A percentile compares a stretch with the other conserved stretches of the same genome.
Conservation (phyloP, 306 rosid genomes). For the Quercus rubra region DNA sequence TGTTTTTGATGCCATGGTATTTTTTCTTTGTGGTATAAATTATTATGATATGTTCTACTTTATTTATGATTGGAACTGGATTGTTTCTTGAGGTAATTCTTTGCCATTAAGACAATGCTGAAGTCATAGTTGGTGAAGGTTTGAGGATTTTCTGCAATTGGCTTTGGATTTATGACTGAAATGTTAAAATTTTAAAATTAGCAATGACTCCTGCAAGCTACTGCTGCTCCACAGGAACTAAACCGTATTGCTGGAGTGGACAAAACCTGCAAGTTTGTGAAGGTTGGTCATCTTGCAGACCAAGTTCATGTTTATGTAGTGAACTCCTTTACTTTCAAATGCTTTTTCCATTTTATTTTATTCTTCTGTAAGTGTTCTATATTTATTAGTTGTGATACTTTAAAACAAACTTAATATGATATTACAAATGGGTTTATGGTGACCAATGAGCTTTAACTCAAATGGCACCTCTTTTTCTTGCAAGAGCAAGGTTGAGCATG, state of each 20-base stretch:
- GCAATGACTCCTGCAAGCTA: constrained; percentile 8
- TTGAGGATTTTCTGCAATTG: background rate
- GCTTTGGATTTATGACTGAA: background rate
- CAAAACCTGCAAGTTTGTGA: constrained; percentile 69
- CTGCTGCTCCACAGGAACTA: constrained; percentile 49
- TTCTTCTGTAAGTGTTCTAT: background rate
- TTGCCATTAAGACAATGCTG: background rate
- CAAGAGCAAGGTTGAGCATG: no score
- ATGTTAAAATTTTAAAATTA: background rate
- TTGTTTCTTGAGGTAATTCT: background rate
- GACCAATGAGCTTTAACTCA: no score
- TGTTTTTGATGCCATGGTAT: background rate
- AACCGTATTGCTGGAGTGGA: constrained; percentile 59
- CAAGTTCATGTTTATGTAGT: constrained; percentile 3
- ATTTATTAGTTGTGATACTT: no score
- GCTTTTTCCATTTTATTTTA: background rate
- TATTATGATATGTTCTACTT: background rate
- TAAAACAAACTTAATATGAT: no score
- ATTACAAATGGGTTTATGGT: background rate
- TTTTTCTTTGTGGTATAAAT: background rate
- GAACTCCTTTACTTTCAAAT: constrained; percentile 3
- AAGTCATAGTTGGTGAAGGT: constrained; percentile 1
- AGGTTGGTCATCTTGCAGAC: constrained; percentile 47
- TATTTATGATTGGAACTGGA: background rate
- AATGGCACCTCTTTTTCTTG: no score